phyloP scores from a whole-genome alignment of 352 stramenopile species.

The Elongisporangium anandrum region DNA sequence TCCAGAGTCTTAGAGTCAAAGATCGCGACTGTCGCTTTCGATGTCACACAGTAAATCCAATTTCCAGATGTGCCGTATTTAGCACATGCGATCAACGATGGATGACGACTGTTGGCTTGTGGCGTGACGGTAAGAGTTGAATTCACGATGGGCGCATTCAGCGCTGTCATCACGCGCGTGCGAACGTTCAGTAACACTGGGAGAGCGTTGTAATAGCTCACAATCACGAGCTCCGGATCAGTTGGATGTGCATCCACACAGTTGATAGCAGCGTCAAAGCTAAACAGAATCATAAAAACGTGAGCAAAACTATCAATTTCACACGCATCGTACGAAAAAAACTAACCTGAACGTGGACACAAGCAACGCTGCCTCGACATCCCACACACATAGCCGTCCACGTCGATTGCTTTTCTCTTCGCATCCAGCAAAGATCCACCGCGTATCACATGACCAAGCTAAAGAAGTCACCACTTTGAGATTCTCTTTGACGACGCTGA shows the following conservation, averaged over 20 bases:
- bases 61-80: conserved; percentile 43
- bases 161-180: conserved; percentile 20
- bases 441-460: conserved; percentile 64
- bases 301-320: background rate
- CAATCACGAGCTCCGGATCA: conserved; percentile 47
- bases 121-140: conserved; percentile 39
- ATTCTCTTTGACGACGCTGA: conserved; percentile 41
- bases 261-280: conserved; percentile 55
- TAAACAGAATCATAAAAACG: background rate
- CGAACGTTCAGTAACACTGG: conserved; percentile 50
- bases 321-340: background rate
- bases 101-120: conserved; percentile 47
- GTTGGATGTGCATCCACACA: conserved; percentile 46
- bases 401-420: conserved; percentile 60
- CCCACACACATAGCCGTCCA: conserved; percentile 62
- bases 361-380: conserved; percentile 51
- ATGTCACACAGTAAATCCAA: conserved; percentile 68
- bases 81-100: conserved; percentile 46
- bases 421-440: conserved; percentile 54
- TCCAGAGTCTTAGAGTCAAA: conserved; percentile 44
- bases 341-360: conserved; percentile 35
- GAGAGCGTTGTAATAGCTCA: conserved; percentile 53
- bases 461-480: conserved; percentile 64
- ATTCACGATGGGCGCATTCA: conserved; percentile 46
- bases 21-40: conserved; percentile 59